Evolutionary conservation across 495 filamentous ascomycete genomes (phyloP).

Genomic region (Stereocaulon alpinum): DNA sequence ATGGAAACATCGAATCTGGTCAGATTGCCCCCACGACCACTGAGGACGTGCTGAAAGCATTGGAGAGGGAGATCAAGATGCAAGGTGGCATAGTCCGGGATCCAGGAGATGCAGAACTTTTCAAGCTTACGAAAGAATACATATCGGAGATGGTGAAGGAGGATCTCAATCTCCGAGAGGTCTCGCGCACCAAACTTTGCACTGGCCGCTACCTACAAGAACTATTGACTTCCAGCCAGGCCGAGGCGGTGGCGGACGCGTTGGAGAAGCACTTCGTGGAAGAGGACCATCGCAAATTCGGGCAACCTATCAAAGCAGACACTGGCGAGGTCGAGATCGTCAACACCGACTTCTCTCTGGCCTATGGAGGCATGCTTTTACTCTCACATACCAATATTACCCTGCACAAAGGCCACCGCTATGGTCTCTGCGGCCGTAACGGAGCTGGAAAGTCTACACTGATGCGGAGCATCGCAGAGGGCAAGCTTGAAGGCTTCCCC

Average conservation of each 20-base stretch:
- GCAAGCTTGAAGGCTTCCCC: constrained; percentile 96
- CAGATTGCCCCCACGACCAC: constrained; percentile 58
- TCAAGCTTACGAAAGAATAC: constrained; percentile 59
- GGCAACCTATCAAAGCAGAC: constrained; percentile 72
- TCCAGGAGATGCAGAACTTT: constrained; percentile 51
- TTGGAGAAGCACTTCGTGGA: constrained; percentile 62
- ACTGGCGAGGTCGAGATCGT: constrained; percentile 89
- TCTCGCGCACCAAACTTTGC: constrained; percentile 55
- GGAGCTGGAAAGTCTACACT: constrained; percentile 97
- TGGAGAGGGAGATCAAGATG: constrained; percentile 66
- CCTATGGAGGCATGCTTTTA: constrained; percentile 96
- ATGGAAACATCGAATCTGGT: constrained; percentile 42
- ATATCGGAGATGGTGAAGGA: constrained; percentile 81
- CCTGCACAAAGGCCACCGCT: constrained; percentile 89
- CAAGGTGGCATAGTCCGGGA: constrained; percentile 48
- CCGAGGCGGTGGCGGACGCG: constrained; percentile 50
- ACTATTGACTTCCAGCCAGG: constrained; percentile 48
- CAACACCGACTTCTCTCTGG: constrained; percentile 94
- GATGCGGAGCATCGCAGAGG: constrained; percentile 90
- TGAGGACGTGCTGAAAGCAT: constrained; percentile 64
- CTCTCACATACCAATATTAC: constrained; percentile 93
- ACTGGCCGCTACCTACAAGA: constrained; percentile 65
- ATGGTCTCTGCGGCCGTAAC: constrained; percentile 93
- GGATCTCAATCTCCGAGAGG: constrained; percentile 73
- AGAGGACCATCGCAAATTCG: constrained; percentile 79